Evolutionary conservation across 192 early-diverging fungal genomes (phyloP).

Genomic region (Backusella mclennaniae): DNA sequence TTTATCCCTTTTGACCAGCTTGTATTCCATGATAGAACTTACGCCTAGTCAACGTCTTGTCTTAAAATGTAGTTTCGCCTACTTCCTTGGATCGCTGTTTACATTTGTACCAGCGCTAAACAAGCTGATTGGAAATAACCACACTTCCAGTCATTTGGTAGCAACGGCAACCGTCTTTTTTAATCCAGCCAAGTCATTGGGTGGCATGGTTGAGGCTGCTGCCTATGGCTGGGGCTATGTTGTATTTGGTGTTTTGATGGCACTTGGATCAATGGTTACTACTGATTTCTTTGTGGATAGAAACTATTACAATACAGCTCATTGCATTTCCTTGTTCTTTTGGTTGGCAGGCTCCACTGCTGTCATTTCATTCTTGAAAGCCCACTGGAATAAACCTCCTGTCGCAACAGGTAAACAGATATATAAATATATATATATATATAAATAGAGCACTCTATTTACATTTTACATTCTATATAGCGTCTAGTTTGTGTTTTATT

Average conservation of each 20-base stretch:
- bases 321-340: constrained; percentile 44
- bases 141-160: constrained; percentile 65
- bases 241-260: constrained; percentile 41
- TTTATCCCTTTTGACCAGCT: neutral
- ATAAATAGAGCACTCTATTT: neutral
- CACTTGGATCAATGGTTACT: constrained; percentile 43
- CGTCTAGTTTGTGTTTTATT: constrained; percentile 51
- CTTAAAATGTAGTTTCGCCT: constrained; percentile 65
- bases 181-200: constrained; percentile 72
- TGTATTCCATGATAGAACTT: neutral
- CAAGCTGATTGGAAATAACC: constrained; percentile 54
- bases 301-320: constrained; percentile 33
- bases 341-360: constrained; percentile 57
- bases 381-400: constrained; percentile 50
- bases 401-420: constrained; percentile 46
- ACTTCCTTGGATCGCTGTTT: constrained; percentile 64
- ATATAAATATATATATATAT: neutral
- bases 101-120: constrained; percentile 59
- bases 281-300: constrained; percentile 50
- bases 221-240: constrained; percentile 37
- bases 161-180: constrained; percentile 77
- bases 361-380: constrained; percentile 51
- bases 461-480: constrained; percentile 5
- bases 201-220: constrained; percentile 60
- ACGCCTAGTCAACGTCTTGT: constrained; percentile 29